These are phyloP conservation scores for Tetrahymena malaccensis DNA, from an alignment of 73 alveolate species.

Conservation along the genomic window DNA sequence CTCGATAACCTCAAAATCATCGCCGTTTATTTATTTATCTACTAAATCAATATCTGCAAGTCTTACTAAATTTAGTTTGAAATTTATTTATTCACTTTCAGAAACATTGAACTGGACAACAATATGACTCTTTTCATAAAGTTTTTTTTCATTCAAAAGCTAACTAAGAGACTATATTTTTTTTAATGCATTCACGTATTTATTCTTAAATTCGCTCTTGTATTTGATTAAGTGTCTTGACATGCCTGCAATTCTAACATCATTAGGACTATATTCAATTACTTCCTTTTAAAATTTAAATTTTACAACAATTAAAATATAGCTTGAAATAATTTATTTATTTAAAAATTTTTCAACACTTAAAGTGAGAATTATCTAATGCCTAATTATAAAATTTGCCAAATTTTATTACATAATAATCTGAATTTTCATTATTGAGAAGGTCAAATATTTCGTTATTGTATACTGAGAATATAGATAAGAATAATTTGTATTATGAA, in stretches of 20 bases:
- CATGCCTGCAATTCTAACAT: neutral
- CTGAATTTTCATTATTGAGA: neutral
- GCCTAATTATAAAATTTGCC: neutral
- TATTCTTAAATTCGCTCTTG: neutral
- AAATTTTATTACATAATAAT: neutral
- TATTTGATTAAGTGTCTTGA: neutral
- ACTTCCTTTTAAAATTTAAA: neutral
- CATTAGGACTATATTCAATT: neutral
- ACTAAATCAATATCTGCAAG: neutral
- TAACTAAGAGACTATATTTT: neutral
- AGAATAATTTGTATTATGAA: neutral
- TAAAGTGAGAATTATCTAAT: no score
- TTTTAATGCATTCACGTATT: neutral
- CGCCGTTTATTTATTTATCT: neutral
- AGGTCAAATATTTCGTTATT: neutral
- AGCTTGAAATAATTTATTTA: neutral
- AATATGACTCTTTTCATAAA: neutral
- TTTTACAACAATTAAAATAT: neutral
- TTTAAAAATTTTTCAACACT: no score
- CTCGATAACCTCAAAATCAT: neutral
- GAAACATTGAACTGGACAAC: slow-evolving; percentile 1
- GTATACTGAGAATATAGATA: neutral
- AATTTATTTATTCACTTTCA: neutral
- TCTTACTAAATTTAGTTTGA: neutral
- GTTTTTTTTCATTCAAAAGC: neutral